phyloP scores from a whole-genome alignment of 192 early-diverging fungal genomes.

The Neocallimastix lanati region DNA sequence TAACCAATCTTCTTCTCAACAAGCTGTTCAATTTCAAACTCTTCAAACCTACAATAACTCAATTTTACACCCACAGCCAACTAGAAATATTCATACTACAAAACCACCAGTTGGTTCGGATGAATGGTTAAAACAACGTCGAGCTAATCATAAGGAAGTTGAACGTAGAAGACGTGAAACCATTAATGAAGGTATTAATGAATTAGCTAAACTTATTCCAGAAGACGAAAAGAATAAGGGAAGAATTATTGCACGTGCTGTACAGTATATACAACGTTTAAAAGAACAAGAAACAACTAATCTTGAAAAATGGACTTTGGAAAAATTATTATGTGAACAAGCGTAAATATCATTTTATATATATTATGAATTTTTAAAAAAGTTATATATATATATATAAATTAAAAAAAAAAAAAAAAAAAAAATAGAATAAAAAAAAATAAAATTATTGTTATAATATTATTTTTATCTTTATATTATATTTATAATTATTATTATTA shows the following conservation, averaged over 20 bases:
- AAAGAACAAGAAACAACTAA: constrained; percentile 26
- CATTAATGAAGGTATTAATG: constrained; percentile 80
- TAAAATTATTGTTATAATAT: no score
- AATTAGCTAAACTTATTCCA: constrained; percentile 65
- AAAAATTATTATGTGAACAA: constrained; percentile 31
- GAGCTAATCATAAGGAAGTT: constrained; percentile 89
- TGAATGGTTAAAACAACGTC: constrained; percentile 62
- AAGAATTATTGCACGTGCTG: constrained; percentile 52
- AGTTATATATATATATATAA: no score
- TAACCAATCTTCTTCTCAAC: not conserved
- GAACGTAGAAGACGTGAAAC: constrained; percentile 82
- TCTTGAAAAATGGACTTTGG: constrained; percentile 25
- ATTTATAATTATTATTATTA: no score
- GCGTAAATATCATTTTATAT: constrained; percentile 18
- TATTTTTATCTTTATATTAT: no score
- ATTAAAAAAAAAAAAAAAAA: no score
- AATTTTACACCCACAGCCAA: not conserved
- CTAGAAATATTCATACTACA: not conserved
- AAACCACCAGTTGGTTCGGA: constrained; percentile 44
- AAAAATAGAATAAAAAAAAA: no score
- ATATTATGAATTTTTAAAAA: no score
- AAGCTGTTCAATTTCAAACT: not conserved
- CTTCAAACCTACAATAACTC: not conserved
- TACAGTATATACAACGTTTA: constrained; percentile 66
- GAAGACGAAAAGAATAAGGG: constrained; percentile 72